Evolutionary conservation across 352 stramenopile genomes (phyloP).

Genomic region (Blastocystis hominis): DNA sequence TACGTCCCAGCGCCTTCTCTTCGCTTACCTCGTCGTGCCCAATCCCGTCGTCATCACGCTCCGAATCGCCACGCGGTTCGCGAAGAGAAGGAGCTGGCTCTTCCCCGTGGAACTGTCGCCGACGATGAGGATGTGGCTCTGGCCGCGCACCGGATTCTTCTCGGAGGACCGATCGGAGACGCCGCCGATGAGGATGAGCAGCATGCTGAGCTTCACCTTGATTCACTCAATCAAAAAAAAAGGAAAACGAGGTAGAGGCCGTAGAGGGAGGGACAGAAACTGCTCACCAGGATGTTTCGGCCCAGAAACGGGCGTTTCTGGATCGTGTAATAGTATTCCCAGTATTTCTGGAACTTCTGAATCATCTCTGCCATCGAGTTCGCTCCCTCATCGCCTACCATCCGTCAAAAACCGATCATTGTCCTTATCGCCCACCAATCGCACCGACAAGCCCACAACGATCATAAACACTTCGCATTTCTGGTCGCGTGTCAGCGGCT

Average conservation of each 20-base stretch:
- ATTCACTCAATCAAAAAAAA: neutral
- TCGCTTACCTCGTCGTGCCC: conserved; percentile 67
- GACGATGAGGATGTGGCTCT: conserved; percentile 73
- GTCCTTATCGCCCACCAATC: conserved; percentile 60
- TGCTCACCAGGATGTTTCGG: conserved; percentile 70
- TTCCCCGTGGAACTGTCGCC: conserved; percentile 67
- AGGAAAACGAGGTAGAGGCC: conserved; percentile 64
- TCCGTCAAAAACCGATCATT: conserved; percentile 53
- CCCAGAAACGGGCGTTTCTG: conserved; percentile 63
- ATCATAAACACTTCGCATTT: conserved; percentile 67
- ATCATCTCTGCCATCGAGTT: conserved; percentile 63
- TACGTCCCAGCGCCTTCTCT: neutral
- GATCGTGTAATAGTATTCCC: conserved; percentile 64
- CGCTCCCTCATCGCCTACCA: neutral
- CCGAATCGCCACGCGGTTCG: conserved; percentile 69
- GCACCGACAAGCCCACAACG: conserved; percentile 59
- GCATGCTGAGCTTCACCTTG: conserved; percentile 69
- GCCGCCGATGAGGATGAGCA: conserved; percentile 71
- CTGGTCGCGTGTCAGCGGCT: conserved; percentile 67
- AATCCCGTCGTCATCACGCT: conserved; percentile 74
- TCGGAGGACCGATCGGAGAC: conserved; percentile 68
- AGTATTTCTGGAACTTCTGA: conserved; percentile 71
- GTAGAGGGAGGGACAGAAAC: conserved; percentile 73
- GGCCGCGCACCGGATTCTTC: conserved; percentile 71
- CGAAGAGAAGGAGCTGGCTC: conserved; percentile 73